Base-by-base conservation (phyloP, 2,329 filamentous ascomycete species). In the Chalaropsis ovoidea region DNA sequence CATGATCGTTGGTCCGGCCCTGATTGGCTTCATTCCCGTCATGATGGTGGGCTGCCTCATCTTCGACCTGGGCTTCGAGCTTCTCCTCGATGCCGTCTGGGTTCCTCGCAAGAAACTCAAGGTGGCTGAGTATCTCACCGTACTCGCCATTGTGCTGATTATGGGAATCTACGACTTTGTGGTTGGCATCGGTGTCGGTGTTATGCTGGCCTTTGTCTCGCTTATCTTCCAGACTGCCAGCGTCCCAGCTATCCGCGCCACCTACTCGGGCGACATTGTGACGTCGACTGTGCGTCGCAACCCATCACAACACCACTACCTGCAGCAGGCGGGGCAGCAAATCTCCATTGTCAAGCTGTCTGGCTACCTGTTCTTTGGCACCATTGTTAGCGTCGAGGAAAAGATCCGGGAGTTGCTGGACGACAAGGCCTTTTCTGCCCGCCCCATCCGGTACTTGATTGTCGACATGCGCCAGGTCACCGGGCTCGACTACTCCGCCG, bases 121-220 rank as follows among this genome's bases (percentile, higher is more conserved):
- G 73, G 78, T 82, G 63, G 83, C 93, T 13, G 94, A 99, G 73
- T 99, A 96, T 74, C 73, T 94, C 42, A 99, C 94, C 6, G 89
- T 96, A 58, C 78, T 96, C 65, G 85, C 86, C 45, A 97, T 97
- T 69, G 91, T 96, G 0, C 78, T 96, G 22, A 90, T 95, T 47
- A 99, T 99, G 94, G 94, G 94, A 1, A 85, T 91, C 10, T 93
- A 95, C 76, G 94, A 99, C 75, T 99, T 99, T 72, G 94, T 99
- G 3, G 85, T 91, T 35, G 94, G 94, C 22, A 96, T 99, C 56
- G 86, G 94, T 11, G 83, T 96, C 39, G 94, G 94, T 3, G 95
- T 99, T 65, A 81, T 95, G 1, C 79, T 99, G 56, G 94, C 94
- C 0, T 97, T 95, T 72, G 82, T 95, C 27, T 93, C 90, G 58